These are phyloP conservation scores for Lophiostoma macrostomum DNA, from an alignment of 495 filamentous ascomycete species.

Conservation along the genomic window DNA sequence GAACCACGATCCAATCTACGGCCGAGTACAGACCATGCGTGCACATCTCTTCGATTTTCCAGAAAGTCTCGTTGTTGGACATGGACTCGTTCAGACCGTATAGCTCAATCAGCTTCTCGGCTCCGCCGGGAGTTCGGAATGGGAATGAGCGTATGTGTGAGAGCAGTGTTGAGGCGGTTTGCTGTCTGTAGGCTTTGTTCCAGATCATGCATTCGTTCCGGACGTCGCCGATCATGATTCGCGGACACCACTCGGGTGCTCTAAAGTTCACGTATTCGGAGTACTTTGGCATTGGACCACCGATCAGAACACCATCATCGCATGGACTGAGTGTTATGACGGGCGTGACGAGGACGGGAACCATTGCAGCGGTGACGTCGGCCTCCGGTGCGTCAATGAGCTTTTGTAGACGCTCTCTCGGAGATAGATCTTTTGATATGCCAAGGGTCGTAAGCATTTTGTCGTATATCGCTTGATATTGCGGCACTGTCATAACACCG, in stretches of 20 bases:
- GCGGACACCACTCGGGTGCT: background rate
- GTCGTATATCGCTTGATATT: conserved; percentile 1
- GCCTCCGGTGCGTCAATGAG: background rate
- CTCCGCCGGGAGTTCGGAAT: background rate
- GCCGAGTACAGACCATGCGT: background rate
- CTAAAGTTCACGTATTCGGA: background rate
- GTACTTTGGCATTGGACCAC: conserved; percentile 2
- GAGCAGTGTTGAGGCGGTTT: background rate
- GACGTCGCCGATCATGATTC: conserved; percentile 5
- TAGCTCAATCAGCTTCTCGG: background rate
- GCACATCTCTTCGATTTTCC: background rate
- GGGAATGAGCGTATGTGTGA: conserved; percentile 1
- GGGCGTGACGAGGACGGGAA: conserved; percentile 3
- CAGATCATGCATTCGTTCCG: conserved; percentile 3
- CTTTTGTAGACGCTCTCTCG: background rate
- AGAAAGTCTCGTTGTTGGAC: background rate
- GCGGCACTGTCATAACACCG: background rate
- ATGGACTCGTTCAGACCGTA: background rate
- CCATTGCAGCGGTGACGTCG: background rate
- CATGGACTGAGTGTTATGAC: conserved; percentile 3
- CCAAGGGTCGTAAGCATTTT: conserved; percentile 18
- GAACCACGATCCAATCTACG: background rate
- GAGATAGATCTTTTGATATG: background rate
- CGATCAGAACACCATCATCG: conserved; percentile 7
- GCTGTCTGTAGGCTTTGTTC: conserved; percentile 1